A percentile compares a stretch with the other conserved stretches of the same genome.
Conservation (phyloP, 1,284 basidiomycete genomes). For the Ganoderma sinense region DNA sequence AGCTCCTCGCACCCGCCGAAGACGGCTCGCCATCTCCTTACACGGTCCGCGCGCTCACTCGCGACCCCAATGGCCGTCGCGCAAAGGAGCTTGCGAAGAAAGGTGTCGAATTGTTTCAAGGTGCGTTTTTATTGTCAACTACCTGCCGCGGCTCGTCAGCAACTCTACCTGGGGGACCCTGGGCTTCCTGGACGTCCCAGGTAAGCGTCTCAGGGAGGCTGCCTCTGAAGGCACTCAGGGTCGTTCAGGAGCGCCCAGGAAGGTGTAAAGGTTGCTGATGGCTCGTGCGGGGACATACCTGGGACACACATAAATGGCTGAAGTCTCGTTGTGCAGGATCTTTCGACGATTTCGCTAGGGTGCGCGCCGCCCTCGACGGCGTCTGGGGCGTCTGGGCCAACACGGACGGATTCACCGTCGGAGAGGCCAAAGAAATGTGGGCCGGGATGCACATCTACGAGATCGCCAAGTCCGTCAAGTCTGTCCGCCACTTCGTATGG, state of each 20-base stretch:
- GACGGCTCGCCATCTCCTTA: conserved; percentile 55
- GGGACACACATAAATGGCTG: not conserved
- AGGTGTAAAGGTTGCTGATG: too few relatives aligned
- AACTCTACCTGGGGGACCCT: too few relatives aligned
- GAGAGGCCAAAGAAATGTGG: conserved; percentile 51
- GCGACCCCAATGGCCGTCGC: conserved; percentile 46
- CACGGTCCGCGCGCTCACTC: conserved; percentile 53
- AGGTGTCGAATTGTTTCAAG: conserved; percentile 53
- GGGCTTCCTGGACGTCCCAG: too few relatives aligned
- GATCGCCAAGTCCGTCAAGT: conserved; percentile 48
- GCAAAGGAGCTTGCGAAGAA: conserved; percentile 46
- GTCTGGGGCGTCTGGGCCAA: conserved; percentile 56
- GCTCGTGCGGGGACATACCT: too few relatives aligned
- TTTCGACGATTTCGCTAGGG: conserved; percentile 42
- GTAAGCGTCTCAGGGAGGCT: too few relatives aligned
- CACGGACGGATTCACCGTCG: conserved; percentile 55
- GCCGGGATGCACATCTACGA: conserved; percentile 56
- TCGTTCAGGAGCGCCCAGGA: too few relatives aligned
- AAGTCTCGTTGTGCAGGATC: conserved; percentile 20
- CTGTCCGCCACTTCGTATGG: conserved; percentile 57
- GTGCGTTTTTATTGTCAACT: conserved; percentile 33
- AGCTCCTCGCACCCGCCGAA: conserved; percentile 45
- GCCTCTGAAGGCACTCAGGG: too few relatives aligned
- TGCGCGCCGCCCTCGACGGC: conserved; percentile 47
- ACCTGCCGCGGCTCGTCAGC: too few relatives aligned